Evolutionary conservation across 148 eudicot genomes (phyloP).

Genomic region (Polygonum maritimum): DNA sequence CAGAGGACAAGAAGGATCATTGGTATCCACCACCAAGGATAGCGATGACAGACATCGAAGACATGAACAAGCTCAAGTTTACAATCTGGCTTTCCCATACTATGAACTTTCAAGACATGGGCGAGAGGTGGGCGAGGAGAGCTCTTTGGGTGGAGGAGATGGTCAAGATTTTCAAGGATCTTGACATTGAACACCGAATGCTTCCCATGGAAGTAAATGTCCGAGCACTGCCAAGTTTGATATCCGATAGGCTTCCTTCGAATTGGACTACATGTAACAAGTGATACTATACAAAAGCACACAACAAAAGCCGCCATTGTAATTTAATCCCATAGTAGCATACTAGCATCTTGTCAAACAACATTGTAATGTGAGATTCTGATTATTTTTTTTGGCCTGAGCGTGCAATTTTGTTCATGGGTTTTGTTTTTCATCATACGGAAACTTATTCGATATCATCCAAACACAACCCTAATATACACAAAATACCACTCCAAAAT

Average conservation of each 20-base stretch:
- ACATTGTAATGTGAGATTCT: background rate
- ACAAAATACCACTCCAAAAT: background rate
- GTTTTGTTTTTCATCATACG: no score
- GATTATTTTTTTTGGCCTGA: background rate
- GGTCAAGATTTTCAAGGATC: constrained; percentile 50
- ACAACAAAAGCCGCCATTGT: background rate
- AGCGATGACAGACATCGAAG: constrained; percentile 54
- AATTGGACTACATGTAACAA: constrained; percentile 36
- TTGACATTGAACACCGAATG: constrained; percentile 63
- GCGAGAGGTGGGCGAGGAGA: constrained; percentile 56
- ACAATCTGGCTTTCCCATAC: constrained; percentile 63
- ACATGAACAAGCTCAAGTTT: constrained; percentile 57
- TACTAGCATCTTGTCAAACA: background rate
- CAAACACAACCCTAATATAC: background rate
- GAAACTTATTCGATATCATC: background rate
- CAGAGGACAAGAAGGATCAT: constrained; percentile 45
- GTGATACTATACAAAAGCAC: background rate
- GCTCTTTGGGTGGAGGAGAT: constrained; percentile 57
- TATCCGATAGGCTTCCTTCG: constrained; percentile 41
- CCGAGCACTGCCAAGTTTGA: constrained; percentile 33
- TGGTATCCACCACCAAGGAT: constrained; percentile 64
- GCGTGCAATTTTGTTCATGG: background rate
- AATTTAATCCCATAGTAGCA: background rate
- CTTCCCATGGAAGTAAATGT: constrained; percentile 55
- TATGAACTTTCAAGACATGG: constrained; percentile 72